Conservation (phyloP, 75 land plant species). For the Adiantum capillusveneris region DNA sequence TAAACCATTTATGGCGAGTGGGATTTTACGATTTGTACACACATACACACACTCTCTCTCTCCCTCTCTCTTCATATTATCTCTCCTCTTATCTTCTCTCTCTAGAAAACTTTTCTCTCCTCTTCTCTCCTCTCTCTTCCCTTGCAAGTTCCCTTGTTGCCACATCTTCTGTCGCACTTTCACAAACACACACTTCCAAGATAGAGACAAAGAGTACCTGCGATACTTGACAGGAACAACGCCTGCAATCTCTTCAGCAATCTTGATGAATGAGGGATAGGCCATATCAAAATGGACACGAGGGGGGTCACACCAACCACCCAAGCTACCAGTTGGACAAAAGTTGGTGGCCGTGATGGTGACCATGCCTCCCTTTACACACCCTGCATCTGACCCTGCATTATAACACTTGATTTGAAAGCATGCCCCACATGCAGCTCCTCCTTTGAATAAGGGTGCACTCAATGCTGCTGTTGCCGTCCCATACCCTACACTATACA, state of each 20-base stretch:
- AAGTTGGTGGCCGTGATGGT: slow-evolving; percentile 72
- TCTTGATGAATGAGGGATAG: slow-evolving; percentile 35
- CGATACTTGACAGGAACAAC: slow-evolving; percentile 67
- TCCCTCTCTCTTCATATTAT: no score
- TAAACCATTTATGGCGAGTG: no score
- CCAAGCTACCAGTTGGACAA: slow-evolving; percentile 70
- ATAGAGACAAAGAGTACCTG: slow-evolving; percentile 26
- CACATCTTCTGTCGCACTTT: no score
- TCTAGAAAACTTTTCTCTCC: no score
- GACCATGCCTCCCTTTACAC: slow-evolving; percentile 43
- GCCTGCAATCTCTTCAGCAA: slow-evolving; percentile 51
- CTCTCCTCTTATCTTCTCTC: no score
- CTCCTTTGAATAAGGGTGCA: slow-evolving; percentile 5
- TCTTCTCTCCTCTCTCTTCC: no score
- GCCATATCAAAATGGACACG: slow-evolving; percentile 47
- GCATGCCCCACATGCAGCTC: slow-evolving; percentile 5
- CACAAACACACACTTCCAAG: no score
- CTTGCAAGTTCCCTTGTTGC: no score
- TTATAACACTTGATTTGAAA: slow-evolving; percentile 33
- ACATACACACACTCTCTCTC: no score
- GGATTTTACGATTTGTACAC: no score
- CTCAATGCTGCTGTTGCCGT: slow-evolving; percentile 8
- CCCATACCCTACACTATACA: slow-evolving; percentile 8
- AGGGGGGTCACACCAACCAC: slow-evolving; percentile 59
- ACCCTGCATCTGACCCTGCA: slow-evolving; percentile 30